A percentile compares a stretch with the other conserved stretches of the same genome.
These are phyloP conservation scores for Conticribra guillardii DNA, from an alignment of 108 stramenopile species.

Conservation along the genomic window DNA sequence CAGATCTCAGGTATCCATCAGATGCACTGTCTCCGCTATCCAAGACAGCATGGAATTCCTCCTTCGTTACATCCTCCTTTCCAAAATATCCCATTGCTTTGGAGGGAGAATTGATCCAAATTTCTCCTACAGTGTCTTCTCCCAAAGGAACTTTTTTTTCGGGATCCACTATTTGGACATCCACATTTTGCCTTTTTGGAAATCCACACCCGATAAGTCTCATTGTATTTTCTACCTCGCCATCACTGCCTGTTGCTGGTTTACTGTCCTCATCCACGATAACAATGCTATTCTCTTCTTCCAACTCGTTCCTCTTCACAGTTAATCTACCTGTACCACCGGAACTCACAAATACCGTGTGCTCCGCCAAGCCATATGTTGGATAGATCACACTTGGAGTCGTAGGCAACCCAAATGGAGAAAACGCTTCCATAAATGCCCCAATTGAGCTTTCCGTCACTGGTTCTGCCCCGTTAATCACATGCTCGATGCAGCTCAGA, in stretches of 20 bases:
- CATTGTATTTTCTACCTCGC: conserved; percentile 20
- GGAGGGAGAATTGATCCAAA: conserved; percentile 91
- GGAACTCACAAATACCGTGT: conserved; percentile 96
- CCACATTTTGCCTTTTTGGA: conserved; percentile 69
- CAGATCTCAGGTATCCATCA: conserved; percentile 87
- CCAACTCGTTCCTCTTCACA: conserved; percentile 70
- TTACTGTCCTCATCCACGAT: conserved; percentile 39
- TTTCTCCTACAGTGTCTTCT: conserved; percentile 86
- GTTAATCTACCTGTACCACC: conserved; percentile 76
- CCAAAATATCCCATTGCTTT: conserved; percentile 88
- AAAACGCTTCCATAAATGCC: conserved; percentile 79
- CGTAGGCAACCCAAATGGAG: conserved; percentile 69
- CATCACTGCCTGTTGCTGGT: conserved; percentile 8
- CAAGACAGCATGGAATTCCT: conserved; percentile 74
- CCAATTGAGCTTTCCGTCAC: conserved; percentile 80
- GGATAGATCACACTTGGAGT: conserved; percentile 75
- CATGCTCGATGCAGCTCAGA: conserved; percentile 85
- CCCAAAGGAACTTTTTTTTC: conserved; percentile 50
- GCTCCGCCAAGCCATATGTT: conserved; percentile 98
- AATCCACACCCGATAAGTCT: conserved; percentile 86
- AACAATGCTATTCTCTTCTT: conserved; percentile 61
- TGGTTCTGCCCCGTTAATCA: conserved; percentile 98
- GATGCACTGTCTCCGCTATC: conserved; percentile 16
- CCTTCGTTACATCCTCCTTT: conserved; percentile 61
- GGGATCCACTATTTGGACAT: conserved; percentile 82